Base-by-base conservation (phyloP, 768 basidiomycete genomes). In the Tricholoma sp. region DNA sequence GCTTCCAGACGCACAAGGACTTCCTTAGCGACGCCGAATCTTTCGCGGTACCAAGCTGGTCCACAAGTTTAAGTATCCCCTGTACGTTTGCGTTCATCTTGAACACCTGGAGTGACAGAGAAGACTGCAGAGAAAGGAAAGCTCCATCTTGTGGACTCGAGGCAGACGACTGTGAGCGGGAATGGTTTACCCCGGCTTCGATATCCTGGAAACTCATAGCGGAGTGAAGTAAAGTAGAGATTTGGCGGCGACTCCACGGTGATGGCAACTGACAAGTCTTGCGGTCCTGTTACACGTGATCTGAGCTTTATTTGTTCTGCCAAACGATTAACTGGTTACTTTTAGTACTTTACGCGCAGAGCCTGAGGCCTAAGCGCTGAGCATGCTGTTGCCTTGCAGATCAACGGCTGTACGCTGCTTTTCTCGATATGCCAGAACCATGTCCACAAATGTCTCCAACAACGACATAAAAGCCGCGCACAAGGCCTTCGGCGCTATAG, bases 31-130 rank as follows among this genome's bases (percentile, higher is more conserved):
- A 70, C 1, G 87, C 83, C 15, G 88, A 91, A 69, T 98, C 95
- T 65, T 85, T 84, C 32, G 75, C 75, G 0, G 89, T 92, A 4
- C 96, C 96, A 1, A 99, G 81, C 70, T 95, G 91, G 66, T 98
- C 94, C n/a, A 98, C 92, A n/a, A 94, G 80, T 72, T 91, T 92
- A 63, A 93, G 71, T 50, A 99, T 95, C 13, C 91, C 96, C 66
- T 96, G 92, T 2, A 98, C 94, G 72, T 99, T 99, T 57, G 91
- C 84, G 65, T 96, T 95, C 76, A 98, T 94, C 82, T 98, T 98
- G 87, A 98, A 98, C 56, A 96, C 92, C 70, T 98, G 95, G 6
- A 98, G 79, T 1, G 89, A 89, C 57, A 94, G 72, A 12, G 91
- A 91, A 3, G 82, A 84, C 66, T 94, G 93, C 13, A 95, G 74